Percentiles rank a stretch among this genome's conserved stretches.
Conservation (phyloP, 2,329 filamentous ascomycete genomes). For the Aspergillus oerlinghausenensis region DNA sequence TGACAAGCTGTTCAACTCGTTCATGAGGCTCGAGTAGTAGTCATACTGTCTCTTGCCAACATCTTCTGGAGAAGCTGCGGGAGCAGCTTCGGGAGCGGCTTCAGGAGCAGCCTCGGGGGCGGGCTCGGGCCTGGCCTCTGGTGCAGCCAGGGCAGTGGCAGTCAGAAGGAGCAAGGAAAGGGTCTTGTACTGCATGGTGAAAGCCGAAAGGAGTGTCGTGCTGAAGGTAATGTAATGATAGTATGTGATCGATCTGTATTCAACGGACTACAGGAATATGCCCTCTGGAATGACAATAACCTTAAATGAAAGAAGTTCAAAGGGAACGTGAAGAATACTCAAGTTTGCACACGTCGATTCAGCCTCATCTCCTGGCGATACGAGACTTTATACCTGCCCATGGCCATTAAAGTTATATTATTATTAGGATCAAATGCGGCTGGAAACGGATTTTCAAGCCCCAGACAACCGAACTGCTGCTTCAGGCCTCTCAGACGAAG, state of each 20-base stretch:
- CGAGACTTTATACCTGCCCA: background rate
- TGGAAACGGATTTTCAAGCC: background rate
- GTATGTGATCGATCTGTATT: background rate
- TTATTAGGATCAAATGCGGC: background rate
- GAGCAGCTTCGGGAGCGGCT: background rate
- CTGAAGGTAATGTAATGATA: background rate
- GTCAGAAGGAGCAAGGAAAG: conserved; percentile 20
- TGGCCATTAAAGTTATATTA: background rate
- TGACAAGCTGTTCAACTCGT: background rate
- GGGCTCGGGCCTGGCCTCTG: background rate
- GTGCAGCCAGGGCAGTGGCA: conserved; percentile 15
- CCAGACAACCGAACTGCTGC: background rate
- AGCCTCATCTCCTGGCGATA: background rate
- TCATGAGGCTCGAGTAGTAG: conserved; percentile 2
- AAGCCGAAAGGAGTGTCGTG: background rate
- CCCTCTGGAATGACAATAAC: background rate
- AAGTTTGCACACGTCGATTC: background rate
- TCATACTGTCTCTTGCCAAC: conserved; percentile 5
- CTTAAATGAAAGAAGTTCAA: background rate
- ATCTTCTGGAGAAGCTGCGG: background rate
- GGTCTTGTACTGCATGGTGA: conserved; percentile 23
- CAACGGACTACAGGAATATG: background rate
- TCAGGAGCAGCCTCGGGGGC: background rate
- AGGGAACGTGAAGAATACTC: background rate
- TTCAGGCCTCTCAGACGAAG: background rate